Evolutionary conservation across 2,329 filamentous ascomycete genomes (phyloP), one percentile per base, ranked within the genome.

Genomic region (Arthrinium puccinioides): DNA sequence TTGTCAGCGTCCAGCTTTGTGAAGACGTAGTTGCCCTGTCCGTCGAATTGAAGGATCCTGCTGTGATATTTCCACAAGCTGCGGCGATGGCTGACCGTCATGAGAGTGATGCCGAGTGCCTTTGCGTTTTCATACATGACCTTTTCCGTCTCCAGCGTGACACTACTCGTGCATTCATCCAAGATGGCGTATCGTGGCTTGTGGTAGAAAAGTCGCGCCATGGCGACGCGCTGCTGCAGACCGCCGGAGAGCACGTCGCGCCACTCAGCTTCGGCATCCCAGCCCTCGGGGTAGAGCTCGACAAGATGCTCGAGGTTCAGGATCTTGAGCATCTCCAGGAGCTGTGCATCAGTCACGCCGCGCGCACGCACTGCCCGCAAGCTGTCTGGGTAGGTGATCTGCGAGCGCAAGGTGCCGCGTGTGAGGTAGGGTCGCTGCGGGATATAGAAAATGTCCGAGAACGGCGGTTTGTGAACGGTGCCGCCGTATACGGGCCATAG

Each of bases 91-190:
- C 82, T 88, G 18, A 98, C 92, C 0, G 92, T 98, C 87, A 98
- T 96, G 45, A 98, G 73, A 0, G 92, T 97, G 51, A 96, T 92
- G 4, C 87, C 88, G 14, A 96, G 65, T 14, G 76, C 72, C 70
- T 98, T 97, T 35, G 92, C 92, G 38, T 87, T 89, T 51, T 96
- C 90, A 61, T 98, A 98, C 88, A 98, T 97, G 56, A 87, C 75
- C 57, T 87, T 84, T 56, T 98, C 92, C 43, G 89, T 88, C 50
- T 97, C 90, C 20, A 96, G 73, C 13, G 94, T 96, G n/a, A 98
- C 87, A 36, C 81, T 87, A 39, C 83, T 89, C 6, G 92, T 98
- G 62, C 92, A 98, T 65, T 98, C 92, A 58, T 98, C 92, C 25
- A 98, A 70, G 48, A 98, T 98, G 9, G 92, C 92, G 59, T 95